phyloP scores from a whole-genome alignment of 306 rosid genomes.

The Castanea sativa region DNA sequence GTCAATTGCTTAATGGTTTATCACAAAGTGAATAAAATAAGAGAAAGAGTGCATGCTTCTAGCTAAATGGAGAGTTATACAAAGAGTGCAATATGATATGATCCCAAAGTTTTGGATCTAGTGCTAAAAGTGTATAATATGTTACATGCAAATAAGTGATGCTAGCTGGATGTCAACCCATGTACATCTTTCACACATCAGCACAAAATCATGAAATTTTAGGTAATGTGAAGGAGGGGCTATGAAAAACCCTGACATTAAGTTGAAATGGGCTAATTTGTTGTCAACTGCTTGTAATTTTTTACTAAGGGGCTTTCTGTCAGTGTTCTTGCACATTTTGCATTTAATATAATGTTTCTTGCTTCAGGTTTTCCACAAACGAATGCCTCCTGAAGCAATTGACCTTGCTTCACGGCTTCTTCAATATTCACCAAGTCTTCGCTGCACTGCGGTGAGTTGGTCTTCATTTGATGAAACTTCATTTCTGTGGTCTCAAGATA shows the following conservation, averaged over 20 bases:
- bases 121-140: too few relatives aligned
- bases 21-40: not conserved
- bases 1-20: not conserved
- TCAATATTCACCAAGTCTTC: slow-evolving; percentile 93
- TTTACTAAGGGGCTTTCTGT: not conserved
- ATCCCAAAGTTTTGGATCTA: too few relatives aligned
- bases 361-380: slow-evolving; percentile 81
- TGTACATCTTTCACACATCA: not conserved
- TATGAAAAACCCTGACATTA: not conserved
- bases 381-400: slow-evolving; percentile 98
- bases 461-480: not conserved
- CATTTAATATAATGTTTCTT: slow-evolving; percentile 12
- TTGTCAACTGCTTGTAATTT: not conserved
- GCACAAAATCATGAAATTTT: not conserved
- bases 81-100: too few relatives aligned
- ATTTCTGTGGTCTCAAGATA: not conserved
- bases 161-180: not conserved
- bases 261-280: not conserved
- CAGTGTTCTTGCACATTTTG: slow-evolving; percentile 13
- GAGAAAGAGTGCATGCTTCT: not conserved
- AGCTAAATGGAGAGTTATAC: too few relatives aligned
- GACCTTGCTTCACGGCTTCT: slow-evolving; percentile 98
- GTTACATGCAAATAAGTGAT: not conserved
- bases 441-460: slow-evolving; percentile 84
- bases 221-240: not conserved